phyloP scores from a whole-genome alignment of 1,284 basidiomycete genomes.

The Coniferiporia weirii region DNA sequence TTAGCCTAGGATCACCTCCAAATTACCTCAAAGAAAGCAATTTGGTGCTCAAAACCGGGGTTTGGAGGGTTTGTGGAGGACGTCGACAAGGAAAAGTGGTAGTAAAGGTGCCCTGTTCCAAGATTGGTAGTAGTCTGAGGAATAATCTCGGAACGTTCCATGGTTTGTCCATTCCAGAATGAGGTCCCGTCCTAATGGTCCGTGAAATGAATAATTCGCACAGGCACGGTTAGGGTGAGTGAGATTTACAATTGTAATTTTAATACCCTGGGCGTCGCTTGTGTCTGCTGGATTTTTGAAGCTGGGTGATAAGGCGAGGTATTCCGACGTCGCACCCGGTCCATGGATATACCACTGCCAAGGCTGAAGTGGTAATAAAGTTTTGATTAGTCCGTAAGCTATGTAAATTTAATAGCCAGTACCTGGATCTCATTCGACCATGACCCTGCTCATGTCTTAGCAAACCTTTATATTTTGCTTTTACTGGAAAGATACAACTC shows the following conservation, averaged over 20 bases:
- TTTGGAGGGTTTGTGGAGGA: slow-evolving; percentile 24
- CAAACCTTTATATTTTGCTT: background rate
- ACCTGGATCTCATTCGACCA: slow-evolving; percentile 22
- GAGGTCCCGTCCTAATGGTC: slow-evolving; percentile 20
- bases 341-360: slow-evolving; percentile 30
- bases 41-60: slow-evolving; percentile 20
- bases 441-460: slow-evolving; percentile 19
- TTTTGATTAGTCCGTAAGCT: background rate
- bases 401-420: background rate
- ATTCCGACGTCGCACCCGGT: slow-evolving; percentile 22
- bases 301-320: slow-evolving; percentile 23
- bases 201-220: background rate
- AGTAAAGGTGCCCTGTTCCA: slow-evolving; percentile 26
- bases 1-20: slow-evolving; percentile 16
- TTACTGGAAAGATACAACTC: background rate
- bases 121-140: slow-evolving; percentile 27
- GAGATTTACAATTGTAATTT: slow-evolving; percentile 25
- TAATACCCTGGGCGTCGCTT: slow-evolving; percentile 26
- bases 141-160: slow-evolving; percentile 27
- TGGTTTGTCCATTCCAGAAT: slow-evolving; percentile 25
- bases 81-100: slow-evolving; percentile 28
- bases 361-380: background rate
- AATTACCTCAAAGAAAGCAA: slow-evolving; percentile 26
- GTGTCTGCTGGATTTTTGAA: slow-evolving; percentile 29
- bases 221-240: background rate